Base-by-base conservation (phyloP, 148 eudicot species). In the Rheum nobile region DNA sequence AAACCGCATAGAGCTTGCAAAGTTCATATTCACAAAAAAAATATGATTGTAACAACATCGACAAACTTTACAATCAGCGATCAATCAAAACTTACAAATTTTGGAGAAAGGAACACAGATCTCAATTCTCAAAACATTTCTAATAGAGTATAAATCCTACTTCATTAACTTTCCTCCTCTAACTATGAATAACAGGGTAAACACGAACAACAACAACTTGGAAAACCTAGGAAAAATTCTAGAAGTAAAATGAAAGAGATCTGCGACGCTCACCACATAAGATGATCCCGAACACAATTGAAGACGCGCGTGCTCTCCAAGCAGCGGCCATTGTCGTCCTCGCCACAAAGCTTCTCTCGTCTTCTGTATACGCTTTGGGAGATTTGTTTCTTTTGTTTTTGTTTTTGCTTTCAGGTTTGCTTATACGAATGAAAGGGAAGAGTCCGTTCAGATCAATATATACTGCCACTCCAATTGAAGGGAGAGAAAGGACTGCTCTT, bases 281-380 rank as follows among this genome's bases (percentile, higher is more conserved):
- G 22, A 90, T 69, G 81, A 88, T 79, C 43, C 74, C 96, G 0
- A 83, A 72, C 2, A 82, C 79, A 43, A 79, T 55, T 72, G 75
- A 76, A 28, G 89, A 88, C 7, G 79, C 78, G 83, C 86, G 83
- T 71, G 80, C 19, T 52, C 80, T 82, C 77, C 80, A 80, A 81
- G 88, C 84, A 52, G 78, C 82, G 52, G 73, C 85, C 89, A 84
- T 85, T 71, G 29, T 69, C 29, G 71, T 31, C 54, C 7, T 43
- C 35, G 17, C 19, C 22, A 9, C 17, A 34, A 65, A 65, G 69
- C 19, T n/a, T n/a, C n/a, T n/a, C n/a, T n/a, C n/a, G n/a, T 67
- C 43, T 38, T 38, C 71, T 38, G 21, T 5, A 12, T 34, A 21
- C 41, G 21, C 24, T 38, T 32, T 1, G n/a, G 71, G 17, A 67